Conservation (phyloP, 2,329 filamentous ascomycete genomes). For the Diaporthe batatas region DNA sequence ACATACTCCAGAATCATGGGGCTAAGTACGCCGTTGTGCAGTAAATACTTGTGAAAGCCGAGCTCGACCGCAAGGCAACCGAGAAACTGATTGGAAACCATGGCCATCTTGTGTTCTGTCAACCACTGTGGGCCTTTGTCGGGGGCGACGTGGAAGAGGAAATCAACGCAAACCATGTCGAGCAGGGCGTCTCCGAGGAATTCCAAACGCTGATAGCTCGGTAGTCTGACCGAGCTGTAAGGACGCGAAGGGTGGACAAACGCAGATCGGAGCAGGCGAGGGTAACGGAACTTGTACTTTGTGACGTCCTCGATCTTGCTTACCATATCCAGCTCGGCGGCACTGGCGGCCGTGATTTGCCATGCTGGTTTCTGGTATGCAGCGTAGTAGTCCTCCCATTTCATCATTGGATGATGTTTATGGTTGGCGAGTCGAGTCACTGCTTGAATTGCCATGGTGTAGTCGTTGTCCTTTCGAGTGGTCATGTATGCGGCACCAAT, state of each 20-base stretch:
- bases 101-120: constrained; percentile 99
- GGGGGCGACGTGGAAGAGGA: constrained; percentile 83
- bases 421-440: constrained; percentile 79
- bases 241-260: constrained; percentile 91
- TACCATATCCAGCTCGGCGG: constrained; percentile 77
- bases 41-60: constrained; percentile 81
- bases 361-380: constrained; percentile 79
- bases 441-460: constrained; percentile 71
- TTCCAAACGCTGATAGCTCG: constrained; percentile 90
- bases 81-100: constrained; percentile 96
- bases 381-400: constrained; percentile 79
- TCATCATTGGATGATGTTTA: constrained; percentile 75
- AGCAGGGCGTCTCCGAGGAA: constrained; percentile 92
- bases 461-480: constrained; percentile 54
- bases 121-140: constrained; percentile 93
- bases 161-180: constrained; percentile 87
- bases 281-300: constrained; percentile 77
- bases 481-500: constrained; percentile 86
- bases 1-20: constrained; percentile 68
- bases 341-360: constrained; percentile 73
- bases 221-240: constrained; percentile 80
- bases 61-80: constrained; percentile 84
- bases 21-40: constrained; percentile 62
- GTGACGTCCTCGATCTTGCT: constrained; percentile 70
- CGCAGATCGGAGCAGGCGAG: constrained; percentile 83